Base-by-base conservation (phyloP, 257 asterid genomes). In the Echites panduratus region DNA sequence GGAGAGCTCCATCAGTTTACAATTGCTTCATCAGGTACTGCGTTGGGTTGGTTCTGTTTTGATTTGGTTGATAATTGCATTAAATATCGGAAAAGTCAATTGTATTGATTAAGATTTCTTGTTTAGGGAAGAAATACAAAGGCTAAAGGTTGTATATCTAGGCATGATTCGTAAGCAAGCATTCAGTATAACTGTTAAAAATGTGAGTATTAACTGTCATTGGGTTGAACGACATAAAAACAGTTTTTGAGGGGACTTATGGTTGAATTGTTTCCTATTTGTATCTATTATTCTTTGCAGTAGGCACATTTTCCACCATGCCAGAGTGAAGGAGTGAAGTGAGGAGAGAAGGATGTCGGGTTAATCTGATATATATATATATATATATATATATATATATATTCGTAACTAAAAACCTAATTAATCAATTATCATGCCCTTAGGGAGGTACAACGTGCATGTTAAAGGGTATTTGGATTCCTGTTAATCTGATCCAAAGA, bases 121-220 rank as follows among this genome's bases (percentile, higher is more conserved):
- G n/a, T n/a, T n/a, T n/a, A n/a, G n/a, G n/a, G n/a, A n/a, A n/a
- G n/a, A n/a, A n/a, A n/a, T n/a, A n/a, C n/a, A n/a, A n/a, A 63
- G 95, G 84, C 85, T 90, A 80, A 92, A 92, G 87, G 72, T 62
- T 48, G 84, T 72, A 78, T 53, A 84, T 75, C 96, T 96, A 63
- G 73, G 77, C 84, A 85, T 92, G 86, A 82, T 85, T 58, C 98
- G 90, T 82, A 92, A 90, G 86, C 93, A 90, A 81, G 97, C 95
- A 68, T 92, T 92, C 79, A 87, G 97, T 70, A 69, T 89, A 43
- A 97, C 98, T 74, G 84, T 97, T 61, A 92, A 92, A 84, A 92
- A 90, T 83, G 98, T 84, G 75, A 84, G 89, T 72, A 0, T n/a
- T 14, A 63, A 22, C 32, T 2, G 16, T 9, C n/a, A 2, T 40